A percentile compares a stretch with the other conserved stretches of the same genome.
Evolutionary conservation across 768 basidiomycete species (phyloP).

Genomic region (Kwoniella newhampshirensis): DNA sequence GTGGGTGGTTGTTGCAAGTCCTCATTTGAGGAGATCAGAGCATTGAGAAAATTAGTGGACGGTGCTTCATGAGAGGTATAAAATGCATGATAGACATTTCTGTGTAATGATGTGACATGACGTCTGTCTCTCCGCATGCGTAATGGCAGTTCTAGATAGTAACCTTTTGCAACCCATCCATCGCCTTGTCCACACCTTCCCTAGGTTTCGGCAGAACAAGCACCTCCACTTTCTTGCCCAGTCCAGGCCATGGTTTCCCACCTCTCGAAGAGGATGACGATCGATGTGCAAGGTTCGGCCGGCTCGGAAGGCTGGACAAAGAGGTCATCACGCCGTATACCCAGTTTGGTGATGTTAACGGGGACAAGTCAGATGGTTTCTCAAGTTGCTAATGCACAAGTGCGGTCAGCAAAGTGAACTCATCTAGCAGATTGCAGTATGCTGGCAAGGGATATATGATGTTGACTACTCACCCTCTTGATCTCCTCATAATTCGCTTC

Average conservation of each 20-base stretch:
- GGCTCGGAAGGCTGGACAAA: neutral
- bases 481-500: slow-evolving; percentile 83
- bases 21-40: slow-evolving; percentile 60
- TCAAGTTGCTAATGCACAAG: slow-evolving; percentile 51
- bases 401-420: too few species aligned
- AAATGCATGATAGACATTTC: neutral
- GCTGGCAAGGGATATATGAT: neutral
- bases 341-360: slow-evolving; percentile 81
- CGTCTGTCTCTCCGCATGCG: too few species aligned
- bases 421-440: too few species aligned
- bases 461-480: slow-evolving; percentile 61
- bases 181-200: slow-evolving; percentile 14
- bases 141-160: neutral
- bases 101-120: neutral
- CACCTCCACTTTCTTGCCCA: slow-evolving; percentile 68
- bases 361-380: slow-evolving; percentile 68
- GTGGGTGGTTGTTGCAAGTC: slow-evolving; percentile 72
- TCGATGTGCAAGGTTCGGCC: slow-evolving; percentile 1
- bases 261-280: slow-evolving; percentile 61
- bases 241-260: slow-evolving; percentile 79
- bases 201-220: slow-evolving; percentile 31
- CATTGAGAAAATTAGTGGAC: slow-evolving; percentile 38
- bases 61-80: neutral
- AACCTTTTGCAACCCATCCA: slow-evolving; percentile 11
- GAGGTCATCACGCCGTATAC: slow-evolving; percentile 56